These are phyloP conservation scores for Leccinum barrowsii DNA, from an alignment of 768 basidiomycete genomes.

Conservation along the genomic window DNA sequence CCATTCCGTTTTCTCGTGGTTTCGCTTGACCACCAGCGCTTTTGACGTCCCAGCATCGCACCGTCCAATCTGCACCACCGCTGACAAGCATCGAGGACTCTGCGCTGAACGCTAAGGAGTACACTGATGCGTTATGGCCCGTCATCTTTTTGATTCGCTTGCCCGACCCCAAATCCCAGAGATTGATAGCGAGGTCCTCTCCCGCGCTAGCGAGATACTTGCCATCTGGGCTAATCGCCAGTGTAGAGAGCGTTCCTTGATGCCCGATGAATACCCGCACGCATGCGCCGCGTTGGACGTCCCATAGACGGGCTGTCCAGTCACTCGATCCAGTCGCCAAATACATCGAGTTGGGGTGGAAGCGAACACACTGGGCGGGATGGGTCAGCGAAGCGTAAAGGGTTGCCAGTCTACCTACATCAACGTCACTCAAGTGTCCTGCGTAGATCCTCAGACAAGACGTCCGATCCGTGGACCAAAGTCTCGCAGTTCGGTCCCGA, in stretches of 20 bases:
- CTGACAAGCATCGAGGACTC: conserved; percentile 90
- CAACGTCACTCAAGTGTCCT: conserved; percentile 94
- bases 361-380: conserved; percentile 72
- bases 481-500: conserved; percentile 87
- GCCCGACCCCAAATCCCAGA: conserved; percentile 97
- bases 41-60: conserved; percentile 98
- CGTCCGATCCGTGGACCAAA: conserved; percentile 94
- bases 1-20: conserved; percentile 51
- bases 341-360: conserved; percentile 97
- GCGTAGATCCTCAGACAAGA: conserved; percentile 88
- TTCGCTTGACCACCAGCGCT: conserved; percentile 65
- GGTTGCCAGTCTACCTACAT: conserved; percentile 56
- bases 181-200: conserved; percentile 88
- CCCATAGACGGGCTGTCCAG: conserved; percentile 95
- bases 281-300: conserved; percentile 92
- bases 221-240: conserved; percentile 93
- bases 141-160: conserved; percentile 94
- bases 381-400: conserved; percentile 2
- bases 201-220: conserved; percentile 90
- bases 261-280: conserved; percentile 96
- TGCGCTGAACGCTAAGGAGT: conserved; percentile 87
- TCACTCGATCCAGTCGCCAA: conserved; percentile 96
- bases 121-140: conserved; percentile 86
- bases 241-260: conserved; percentile 78
- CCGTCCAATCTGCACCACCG: conserved; percentile 92